Percentiles rank a stretch among this genome's conserved stretches.
Evolutionary conservation across 139 green algal genomes (phyloP).

Genomic region (Tetraselmis chui): DNA sequence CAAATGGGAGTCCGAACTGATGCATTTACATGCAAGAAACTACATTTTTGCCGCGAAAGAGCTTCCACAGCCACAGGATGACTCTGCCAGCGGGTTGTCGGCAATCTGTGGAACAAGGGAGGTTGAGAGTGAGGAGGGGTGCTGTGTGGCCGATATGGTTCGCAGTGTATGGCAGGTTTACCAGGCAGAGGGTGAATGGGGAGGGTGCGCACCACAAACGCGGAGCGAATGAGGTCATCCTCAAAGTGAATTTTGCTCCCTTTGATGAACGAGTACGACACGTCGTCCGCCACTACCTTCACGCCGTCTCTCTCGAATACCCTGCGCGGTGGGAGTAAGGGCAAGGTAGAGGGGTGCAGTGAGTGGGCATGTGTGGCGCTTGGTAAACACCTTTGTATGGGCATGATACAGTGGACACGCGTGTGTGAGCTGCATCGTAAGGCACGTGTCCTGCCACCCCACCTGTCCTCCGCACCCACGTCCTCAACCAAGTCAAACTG

Average conservation of each 20-base stretch:
- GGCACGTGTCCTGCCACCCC: neutral
- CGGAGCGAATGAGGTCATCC: conserved; percentile 76
- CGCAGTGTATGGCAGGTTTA: too few species aligned
- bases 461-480: conserved; percentile 40
- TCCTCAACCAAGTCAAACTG: conserved; percentile 67
- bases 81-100: conserved; percentile 73
- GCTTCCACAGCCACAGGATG: conserved; percentile 69
- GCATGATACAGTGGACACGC: neutral
- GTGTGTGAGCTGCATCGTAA: neutral
- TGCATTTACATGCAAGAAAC: too few species aligned
- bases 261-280: conserved; percentile 79
- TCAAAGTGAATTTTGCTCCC: conserved; percentile 81
- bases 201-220: conserved; percentile 59
- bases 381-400: neutral
- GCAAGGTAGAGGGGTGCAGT: neutral
- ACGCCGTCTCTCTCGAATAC: conserved; percentile 70
- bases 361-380: neutral
- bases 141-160: too few species aligned
- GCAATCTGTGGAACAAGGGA: conserved; percentile 32
- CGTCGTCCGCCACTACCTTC: conserved; percentile 68
- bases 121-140: too few species aligned
- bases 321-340: conserved; percentile 26
- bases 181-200: too few species aligned
- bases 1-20: too few species aligned
- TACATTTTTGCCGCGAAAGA: conserved; percentile 67